Base-by-base conservation (phyloP, 2,329 filamentous ascomycete species). In the Aspergillus pseudoglaucus region DNA sequence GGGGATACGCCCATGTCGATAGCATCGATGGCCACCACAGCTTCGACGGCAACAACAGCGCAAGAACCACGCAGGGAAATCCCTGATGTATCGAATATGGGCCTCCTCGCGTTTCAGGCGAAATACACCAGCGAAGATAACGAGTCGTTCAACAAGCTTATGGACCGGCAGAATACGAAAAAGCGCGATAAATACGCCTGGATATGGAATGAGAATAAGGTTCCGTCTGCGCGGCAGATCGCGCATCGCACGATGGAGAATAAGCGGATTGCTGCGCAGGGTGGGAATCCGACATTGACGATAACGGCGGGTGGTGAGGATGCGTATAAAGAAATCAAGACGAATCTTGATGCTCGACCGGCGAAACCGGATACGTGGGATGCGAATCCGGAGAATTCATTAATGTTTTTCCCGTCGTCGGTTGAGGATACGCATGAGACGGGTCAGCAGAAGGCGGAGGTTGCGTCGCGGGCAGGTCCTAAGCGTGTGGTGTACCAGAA, bases 71-170 rank as follows among this genome's bases (percentile, higher is more conserved):
- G 70, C 44, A 74, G 70, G 46, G 72, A 49, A 69, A 76, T 27
- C 2, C 75, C 88, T 15, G 84, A 95, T 63, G 82, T 70, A 2
- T 64, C 84, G 38, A 85, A 84, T 57, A 82, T 97, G 75, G 90
- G 85, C 50, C 77, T 98, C 1, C 82, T 84, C 46, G 81, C 84
- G 1, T 98, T 96, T 60, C 93, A 98, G 63, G 80, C 87, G 3
- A 91, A 88, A 57, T 97, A 96, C 70, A 98, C 91, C 1, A 95
- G 89, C 61, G 93, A 98, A 68, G 93, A 98, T 66, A 97, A 97
- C 63, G 93, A 96, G 64, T 94, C 88, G 58, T 97, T 98, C 73
- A 95, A 95, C 68, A 86, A 85, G 58, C 76, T 98, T 1, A 75
- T 97, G 23, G 93, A 98, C 70, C 87, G 84, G 60, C 89, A 96